A percentile compares a stretch with the other conserved stretches of the same genome.
Conservation (phyloP, 441 rosid species). For the Geranium incanum region DNA sequence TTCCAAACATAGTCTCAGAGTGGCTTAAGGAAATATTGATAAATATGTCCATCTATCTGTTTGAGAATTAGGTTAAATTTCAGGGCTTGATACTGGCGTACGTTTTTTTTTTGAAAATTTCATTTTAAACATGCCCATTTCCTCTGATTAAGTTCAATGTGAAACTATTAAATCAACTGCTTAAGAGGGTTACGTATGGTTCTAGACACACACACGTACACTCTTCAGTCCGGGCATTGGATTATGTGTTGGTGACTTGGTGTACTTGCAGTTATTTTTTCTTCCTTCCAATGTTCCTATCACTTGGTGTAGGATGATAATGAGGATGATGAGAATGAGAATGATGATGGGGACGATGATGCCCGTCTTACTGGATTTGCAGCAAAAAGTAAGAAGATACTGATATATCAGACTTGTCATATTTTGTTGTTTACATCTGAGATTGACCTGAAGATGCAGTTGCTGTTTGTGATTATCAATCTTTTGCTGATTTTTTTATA, state of each 20-base stretch:
- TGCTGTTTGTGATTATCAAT: background rate
- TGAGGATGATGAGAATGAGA: slow-evolving; percentile 28
- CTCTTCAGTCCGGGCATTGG: background rate
- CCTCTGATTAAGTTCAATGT: no score
- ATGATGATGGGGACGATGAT: slow-evolving; percentile 42
- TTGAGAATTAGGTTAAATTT: no score
- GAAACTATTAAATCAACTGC: background rate
- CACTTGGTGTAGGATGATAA: slow-evolving; percentile 26
- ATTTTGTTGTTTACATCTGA: background rate
- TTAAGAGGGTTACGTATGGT: background rate
- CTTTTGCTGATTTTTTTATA: background rate
- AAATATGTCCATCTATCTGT: no score
- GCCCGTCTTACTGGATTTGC: slow-evolving; percentile 38
- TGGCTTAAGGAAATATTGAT: no score
- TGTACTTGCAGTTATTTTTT: background rate
- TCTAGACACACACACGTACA: background rate
- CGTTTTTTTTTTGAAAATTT: no score
- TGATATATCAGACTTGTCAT: background rate
- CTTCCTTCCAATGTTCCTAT: background rate
- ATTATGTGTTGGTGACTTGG: background rate
- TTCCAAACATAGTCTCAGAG: no score
- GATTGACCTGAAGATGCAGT: background rate
- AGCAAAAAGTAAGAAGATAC: slow-evolving; percentile 48
- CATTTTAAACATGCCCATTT: no score
- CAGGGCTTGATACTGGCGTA: no score